Conservation (phyloP, 1,284 basidiomycete genomes). For the Golubevia pallescens region DNA sequence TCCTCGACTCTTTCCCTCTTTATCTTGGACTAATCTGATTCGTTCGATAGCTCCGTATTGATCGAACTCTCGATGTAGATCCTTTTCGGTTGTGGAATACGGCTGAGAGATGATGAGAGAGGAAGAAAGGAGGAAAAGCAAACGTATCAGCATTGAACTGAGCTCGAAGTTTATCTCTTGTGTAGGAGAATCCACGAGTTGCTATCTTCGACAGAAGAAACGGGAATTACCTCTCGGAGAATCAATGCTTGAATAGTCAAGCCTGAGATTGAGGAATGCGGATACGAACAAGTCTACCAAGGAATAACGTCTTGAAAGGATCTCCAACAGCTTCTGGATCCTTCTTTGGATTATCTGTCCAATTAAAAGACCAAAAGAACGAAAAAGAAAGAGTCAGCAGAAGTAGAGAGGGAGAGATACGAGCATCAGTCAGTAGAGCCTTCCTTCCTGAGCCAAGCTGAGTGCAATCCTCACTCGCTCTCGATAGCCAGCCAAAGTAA, state of each 20-base stretch:
- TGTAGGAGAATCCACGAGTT: background rate
- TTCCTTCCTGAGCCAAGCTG: too few species aligned
- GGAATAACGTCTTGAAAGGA: slow-evolving; percentile 97
- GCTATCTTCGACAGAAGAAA: background rate
- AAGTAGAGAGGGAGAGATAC: too few species aligned
- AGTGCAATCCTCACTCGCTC: too few species aligned
- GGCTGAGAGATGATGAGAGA: slow-evolving; percentile 67
- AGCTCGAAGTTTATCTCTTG: too few species aligned
- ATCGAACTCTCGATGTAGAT: slow-evolving; percentile 92
- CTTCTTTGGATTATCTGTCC: slow-evolving; percentile 82
- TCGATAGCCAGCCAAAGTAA: too few species aligned
- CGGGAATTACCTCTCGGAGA: background rate
- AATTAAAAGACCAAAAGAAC: background rate
- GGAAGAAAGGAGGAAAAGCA: background rate
- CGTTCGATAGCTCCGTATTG: slow-evolving; percentile 91
- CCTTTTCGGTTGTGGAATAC: slow-evolving; percentile 85
- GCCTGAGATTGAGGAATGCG: background rate
- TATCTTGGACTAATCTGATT: slow-evolving; percentile 85
- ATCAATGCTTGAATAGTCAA: background rate
- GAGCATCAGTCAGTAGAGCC: too few species aligned
- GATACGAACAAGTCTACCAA: slow-evolving; percentile 74
- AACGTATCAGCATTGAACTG: background rate
- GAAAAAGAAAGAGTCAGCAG: too few species aligned
- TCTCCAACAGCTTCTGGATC: slow-evolving; percentile 94
- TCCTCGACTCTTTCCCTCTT: slow-evolving; percentile 79